Conservation (phyloP, 257 asterid genomes). For the Fraxinus cuspidata region DNA sequence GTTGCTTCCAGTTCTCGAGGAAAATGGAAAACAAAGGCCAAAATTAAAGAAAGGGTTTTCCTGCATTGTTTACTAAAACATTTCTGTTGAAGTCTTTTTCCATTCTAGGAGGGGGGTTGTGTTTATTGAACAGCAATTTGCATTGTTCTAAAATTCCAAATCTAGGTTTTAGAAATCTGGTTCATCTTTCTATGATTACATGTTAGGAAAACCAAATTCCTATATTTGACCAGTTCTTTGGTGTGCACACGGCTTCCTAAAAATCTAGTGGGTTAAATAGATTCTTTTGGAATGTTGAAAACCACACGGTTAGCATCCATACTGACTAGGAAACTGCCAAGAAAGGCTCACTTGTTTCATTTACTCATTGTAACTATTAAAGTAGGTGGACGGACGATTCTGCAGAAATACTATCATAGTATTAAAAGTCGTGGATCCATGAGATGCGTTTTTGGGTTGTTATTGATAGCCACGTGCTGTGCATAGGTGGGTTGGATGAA, state of each 20-base stretch:
- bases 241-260: background rate
- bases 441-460: background rate
- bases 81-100: background rate
- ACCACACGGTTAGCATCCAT: background rate
- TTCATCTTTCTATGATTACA: background rate
- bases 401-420: background rate
- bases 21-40: too few species aligned
- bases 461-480: background rate
- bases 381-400: background rate
- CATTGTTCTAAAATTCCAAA: background rate
- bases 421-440: background rate
- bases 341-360: background rate
- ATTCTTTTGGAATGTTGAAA: background rate
- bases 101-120: background rate
- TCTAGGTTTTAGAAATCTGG: background rate
- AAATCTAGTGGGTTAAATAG: background rate
- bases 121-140: background rate
- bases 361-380: background rate
- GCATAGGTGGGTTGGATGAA: background rate
- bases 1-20: background rate
- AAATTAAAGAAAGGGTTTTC: background rate
- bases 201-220: background rate
- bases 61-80: background rate
- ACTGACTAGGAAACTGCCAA: background rate
- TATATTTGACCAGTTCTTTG: background rate